Evolutionary conservation across 371 early-diverging fungal species (phyloP).

Genomic region (Rhizopus microsporus): DNA sequence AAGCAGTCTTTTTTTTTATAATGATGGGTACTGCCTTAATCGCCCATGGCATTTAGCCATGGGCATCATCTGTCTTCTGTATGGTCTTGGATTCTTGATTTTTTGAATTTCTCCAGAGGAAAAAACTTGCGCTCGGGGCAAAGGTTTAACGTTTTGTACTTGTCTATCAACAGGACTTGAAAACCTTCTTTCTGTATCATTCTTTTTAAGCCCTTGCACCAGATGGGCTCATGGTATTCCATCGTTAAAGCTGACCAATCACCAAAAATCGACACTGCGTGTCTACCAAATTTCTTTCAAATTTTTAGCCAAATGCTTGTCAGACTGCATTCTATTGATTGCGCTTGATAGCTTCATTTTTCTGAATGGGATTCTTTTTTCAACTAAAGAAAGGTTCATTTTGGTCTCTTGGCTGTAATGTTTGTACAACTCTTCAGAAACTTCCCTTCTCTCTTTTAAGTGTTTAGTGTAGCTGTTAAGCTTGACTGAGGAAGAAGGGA

Average conservation of each 20-base stretch:
- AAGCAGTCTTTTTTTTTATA: no score
- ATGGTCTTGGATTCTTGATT: no score
- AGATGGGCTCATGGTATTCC: constrained; percentile 9
- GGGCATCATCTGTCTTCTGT: no score
- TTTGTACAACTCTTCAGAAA: background rate
- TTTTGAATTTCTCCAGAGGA: no score
- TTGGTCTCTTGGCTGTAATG: background rate
- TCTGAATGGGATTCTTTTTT: background rate
- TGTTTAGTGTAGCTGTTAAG: background rate
- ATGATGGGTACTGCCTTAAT: no score
- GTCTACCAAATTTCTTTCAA: no score
- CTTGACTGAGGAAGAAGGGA: no score
- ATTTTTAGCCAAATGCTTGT: no score
- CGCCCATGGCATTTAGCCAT: no score
- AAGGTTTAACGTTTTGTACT: constrained; percentile 1
- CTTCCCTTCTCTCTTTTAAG: background rate
- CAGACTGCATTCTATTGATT: background rate
- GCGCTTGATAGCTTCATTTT: background rate
- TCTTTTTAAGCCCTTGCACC: background rate
- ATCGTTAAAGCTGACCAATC: constrained; percentile 11
- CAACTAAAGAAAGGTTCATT: background rate
- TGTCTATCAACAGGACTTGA: background rate
- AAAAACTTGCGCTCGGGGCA: background rate
- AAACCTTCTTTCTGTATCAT: constrained; percentile 2
- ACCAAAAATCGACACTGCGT: no score